phyloP scores from a whole-genome alignment of 306 rosid genomes.

The Cucumis cinereus region DNA sequence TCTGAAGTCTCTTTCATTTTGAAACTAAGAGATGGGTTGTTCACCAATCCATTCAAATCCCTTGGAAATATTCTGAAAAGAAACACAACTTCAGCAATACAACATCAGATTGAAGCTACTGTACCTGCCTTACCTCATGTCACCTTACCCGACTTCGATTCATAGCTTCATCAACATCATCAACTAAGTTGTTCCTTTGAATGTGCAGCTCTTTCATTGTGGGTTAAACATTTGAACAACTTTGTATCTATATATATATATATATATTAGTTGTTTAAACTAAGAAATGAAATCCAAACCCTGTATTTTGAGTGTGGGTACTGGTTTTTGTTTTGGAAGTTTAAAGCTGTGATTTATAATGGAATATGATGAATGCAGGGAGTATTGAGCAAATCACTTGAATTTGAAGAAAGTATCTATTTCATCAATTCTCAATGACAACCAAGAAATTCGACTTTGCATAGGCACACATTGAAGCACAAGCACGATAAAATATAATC shows the following conservation, averaged over 20 bases:
- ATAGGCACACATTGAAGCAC: conserved; percentile 9
- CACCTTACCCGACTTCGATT: not conserved
- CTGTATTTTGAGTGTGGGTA: not conserved
- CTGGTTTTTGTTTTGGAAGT: not conserved
- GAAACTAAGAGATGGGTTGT: conserved; percentile 41
- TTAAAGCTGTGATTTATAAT: not conserved
- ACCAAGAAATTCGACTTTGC: not conserved
- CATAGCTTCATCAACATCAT: not conserved
- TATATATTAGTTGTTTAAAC: not conserved
- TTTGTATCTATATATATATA: no score
- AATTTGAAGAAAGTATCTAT: not conserved
- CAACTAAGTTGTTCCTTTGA: not conserved
- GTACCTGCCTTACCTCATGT: conserved; percentile 26
- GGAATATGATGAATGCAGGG: no score
- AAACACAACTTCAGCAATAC: conserved; percentile 7
- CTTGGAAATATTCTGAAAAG: conserved; percentile 25
- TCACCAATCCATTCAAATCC: conserved; percentile 42
- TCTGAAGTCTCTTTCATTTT: conserved; percentile 48
- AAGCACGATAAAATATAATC: not conserved
- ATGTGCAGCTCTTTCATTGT: not conserved
- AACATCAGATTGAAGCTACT: conserved; percentile 8
- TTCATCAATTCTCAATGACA: not conserved
- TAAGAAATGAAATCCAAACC: not conserved
- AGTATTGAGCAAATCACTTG: not conserved
- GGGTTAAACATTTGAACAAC: not conserved